phyloP scores from a whole-genome alignment of 1,139 yeast genomes.

The Candida neerlandica region DNA sequence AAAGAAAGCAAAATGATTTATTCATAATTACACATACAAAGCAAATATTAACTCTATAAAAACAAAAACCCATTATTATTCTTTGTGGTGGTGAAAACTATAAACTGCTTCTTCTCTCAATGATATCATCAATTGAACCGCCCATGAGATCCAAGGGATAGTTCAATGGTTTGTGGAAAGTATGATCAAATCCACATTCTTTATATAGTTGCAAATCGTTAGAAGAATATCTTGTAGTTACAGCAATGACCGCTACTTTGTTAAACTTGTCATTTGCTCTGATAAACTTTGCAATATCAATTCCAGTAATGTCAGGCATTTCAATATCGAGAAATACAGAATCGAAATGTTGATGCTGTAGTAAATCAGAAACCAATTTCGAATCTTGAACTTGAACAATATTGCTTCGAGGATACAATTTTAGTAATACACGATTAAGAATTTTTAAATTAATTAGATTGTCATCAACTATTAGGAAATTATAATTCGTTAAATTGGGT shows the following conservation, averaged over 20 bases:
- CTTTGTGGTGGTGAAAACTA: not conserved
- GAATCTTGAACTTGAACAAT: slow-evolving; percentile 36
- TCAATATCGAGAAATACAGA: slow-evolving; percentile 48
- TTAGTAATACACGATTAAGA: slow-evolving; percentile 32
- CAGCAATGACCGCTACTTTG: slow-evolving; percentile 43
- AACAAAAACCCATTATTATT: not conserved
- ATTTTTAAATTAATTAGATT: slow-evolving; percentile 45
- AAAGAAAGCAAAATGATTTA: not conserved
- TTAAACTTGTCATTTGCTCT: slow-evolving; percentile 22
- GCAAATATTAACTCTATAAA: not conserved
- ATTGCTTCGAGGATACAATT: slow-evolving; percentile 38
- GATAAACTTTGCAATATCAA: slow-evolving; percentile 38
- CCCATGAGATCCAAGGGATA: slow-evolving; percentile 18
- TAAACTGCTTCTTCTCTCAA: slow-evolving; percentile 10
- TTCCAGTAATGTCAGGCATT: slow-evolving; percentile 49
- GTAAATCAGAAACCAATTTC: slow-evolving; percentile 28
- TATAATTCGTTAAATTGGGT: slow-evolving; percentile 28
- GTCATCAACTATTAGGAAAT: slow-evolving; percentile 47
- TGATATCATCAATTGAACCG: slow-evolving; percentile 14
- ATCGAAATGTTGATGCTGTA: slow-evolving; percentile 31
- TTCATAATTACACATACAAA: slow-evolving; percentile 1
- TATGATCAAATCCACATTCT: slow-evolving; percentile 42
- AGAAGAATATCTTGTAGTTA: slow-evolving; percentile 37
- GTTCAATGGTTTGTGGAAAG: slow-evolving; percentile 46
- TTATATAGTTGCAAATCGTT: slow-evolving; percentile 34